Evolutionary conservation across 352 stramenopile genomes (phyloP).

Genomic region (Phytopythium sindhum): DNA sequence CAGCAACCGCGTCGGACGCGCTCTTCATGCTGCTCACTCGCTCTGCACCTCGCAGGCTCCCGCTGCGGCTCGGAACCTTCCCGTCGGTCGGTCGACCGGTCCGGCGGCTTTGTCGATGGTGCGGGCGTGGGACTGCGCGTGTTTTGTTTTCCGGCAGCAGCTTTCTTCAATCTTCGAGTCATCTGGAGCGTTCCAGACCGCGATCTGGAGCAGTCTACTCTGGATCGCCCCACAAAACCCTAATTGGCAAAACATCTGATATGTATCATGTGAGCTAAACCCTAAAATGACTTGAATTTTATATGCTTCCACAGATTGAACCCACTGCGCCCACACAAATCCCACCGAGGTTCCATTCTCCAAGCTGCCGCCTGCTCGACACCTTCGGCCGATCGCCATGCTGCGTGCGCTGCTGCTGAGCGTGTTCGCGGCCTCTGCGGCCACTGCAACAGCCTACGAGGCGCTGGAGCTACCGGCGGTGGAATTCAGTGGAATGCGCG

Average conservation of each 20-base stretch:
- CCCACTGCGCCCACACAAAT: neutral
- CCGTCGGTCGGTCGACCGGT: no score
- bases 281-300: neutral
- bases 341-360: neutral
- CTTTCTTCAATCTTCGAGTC: neutral
- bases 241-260: neutral
- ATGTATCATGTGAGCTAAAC: neutral
- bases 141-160: neutral
- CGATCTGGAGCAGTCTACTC: neutral
- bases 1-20: constrained; percentile 38
- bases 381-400: no score
- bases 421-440: neutral
- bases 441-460: neutral
- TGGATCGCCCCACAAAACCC: neutral
- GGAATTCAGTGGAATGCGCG: constrained; percentile 8
- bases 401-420: neutral
- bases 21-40: constrained; percentile 26
- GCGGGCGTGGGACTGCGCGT: constrained; percentile 1
- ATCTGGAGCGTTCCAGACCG: neutral
- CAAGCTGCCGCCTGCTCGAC: neutral
- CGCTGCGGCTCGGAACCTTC: no score
- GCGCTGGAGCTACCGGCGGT: constrained; percentile 9
- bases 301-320: neutral
- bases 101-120: neutral
- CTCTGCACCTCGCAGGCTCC: neutral